Evolutionary conservation across 768 basidiomycete genomes (phyloP).

Genomic region (Lactarius quietus): DNA sequence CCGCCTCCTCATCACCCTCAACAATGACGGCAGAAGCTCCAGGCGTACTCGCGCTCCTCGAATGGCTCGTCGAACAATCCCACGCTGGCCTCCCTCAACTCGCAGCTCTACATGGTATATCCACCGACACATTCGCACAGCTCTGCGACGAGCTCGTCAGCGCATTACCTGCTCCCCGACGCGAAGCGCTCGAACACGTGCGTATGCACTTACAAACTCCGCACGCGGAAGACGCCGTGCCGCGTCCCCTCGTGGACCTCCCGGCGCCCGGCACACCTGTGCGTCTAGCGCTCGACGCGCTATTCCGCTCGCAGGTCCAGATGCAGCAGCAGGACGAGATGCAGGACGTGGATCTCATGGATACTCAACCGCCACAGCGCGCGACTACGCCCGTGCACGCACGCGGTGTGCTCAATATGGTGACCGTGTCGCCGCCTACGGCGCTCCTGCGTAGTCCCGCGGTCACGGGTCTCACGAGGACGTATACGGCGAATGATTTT

Average conservation of each 20-base stretch:
- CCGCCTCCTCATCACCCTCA: conserved; percentile 26
- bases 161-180: conserved; percentile 31
- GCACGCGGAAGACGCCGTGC: conserved; percentile 24
- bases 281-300: background rate
- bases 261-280: conserved; percentile 8
- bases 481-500: conserved; percentile 78
- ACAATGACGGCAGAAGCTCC: conserved; percentile 36
- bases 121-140: conserved; percentile 42
- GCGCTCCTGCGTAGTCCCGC: conserved; percentile 68
- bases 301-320: background rate
- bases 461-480: conserved; percentile 78
- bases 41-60: conserved; percentile 43
- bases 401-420: conserved; percentile 58
- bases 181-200: conserved; percentile 34
- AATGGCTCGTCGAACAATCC: conserved; percentile 44
- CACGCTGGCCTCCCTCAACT: conserved; percentile 43
- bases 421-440: conserved; percentile 65
- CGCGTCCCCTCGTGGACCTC: background rate
- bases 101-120: conserved; percentile 47
- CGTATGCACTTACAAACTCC: conserved; percentile 33
- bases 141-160: conserved; percentile 43
- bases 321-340: background rate
- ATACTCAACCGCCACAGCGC: conserved; percentile 31
- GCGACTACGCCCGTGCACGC: conserved; percentile 31
- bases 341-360: background rate